Percentiles rank a stretch among this genome's conserved stretches.
phyloP scores from a whole-genome alignment of 2,329 filamentous ascomycete species.

The Pestalotiopsis sp. region DNA sequence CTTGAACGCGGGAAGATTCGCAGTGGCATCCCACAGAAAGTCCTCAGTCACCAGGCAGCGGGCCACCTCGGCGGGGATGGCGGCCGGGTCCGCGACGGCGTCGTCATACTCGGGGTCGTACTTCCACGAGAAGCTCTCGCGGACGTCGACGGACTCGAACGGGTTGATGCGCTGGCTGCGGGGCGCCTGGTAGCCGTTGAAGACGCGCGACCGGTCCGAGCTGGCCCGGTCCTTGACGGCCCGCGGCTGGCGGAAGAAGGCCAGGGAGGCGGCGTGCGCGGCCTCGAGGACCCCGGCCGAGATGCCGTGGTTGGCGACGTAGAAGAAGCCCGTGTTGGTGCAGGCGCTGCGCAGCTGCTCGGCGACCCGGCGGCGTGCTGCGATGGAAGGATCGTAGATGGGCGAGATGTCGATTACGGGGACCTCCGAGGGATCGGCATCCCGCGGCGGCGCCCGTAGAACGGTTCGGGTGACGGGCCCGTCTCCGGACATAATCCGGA shows the following conservation, averaged over 20 bases:
- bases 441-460: slow-evolving; percentile 25
- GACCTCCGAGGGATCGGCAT: slow-evolving; percentile 32
- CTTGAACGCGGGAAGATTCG: slow-evolving; percentile 37
- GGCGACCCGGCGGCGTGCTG: slow-evolving; percentile 41
- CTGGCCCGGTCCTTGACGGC: slow-evolving; percentile 29
- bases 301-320: slow-evolving; percentile 36
- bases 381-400: slow-evolving; percentile 37
- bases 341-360: slow-evolving; percentile 42
- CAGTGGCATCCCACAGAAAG: slow-evolving; percentile 27
- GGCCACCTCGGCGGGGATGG: slow-evolving; percentile 14
- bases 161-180: slow-evolving; percentile 27
- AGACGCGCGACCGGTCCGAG: slow-evolving; percentile 39
- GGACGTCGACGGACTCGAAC: slow-evolving; percentile 30
- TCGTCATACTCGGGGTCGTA: slow-evolving; percentile 34
- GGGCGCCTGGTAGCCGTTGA: slow-evolving; percentile 41
- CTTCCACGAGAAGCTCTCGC: slow-evolving; percentile 38
- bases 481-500: slow-evolving; percentile 28
- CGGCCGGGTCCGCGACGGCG: slow-evolving; percentile 31
- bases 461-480: slow-evolving; percentile 25
- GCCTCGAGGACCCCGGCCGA: slow-evolving; percentile 30
- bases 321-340: slow-evolving; percentile 48
- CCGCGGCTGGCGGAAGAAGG: slow-evolving; percentile 28
- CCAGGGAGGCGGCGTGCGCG: slow-evolving; percentile 26
- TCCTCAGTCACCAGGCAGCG: slow-evolving; percentile 19
- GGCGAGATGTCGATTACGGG: slow-evolving; percentile 46